Conservation (phyloP, 805 yeast genomes). For the Pichia heedii region DNA sequence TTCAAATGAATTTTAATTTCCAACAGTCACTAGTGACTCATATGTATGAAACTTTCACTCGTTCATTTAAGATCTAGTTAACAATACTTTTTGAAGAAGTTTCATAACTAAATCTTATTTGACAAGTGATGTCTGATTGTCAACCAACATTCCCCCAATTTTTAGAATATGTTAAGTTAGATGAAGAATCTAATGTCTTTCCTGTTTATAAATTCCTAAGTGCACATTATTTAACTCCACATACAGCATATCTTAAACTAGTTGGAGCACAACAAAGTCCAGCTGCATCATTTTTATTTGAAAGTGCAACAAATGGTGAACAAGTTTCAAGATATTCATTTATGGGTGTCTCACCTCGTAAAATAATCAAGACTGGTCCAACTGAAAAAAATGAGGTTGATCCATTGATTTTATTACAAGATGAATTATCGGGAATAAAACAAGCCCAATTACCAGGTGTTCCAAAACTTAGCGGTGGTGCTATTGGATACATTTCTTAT, state of each 20-base stretch:
- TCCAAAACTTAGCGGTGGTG: constrained; percentile 87
- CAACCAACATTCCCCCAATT: constrained; percentile 47
- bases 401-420: constrained; percentile 67
- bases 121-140: constrained; percentile 2
- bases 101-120: background rate
- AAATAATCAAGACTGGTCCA: constrained; percentile 77
- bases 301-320: constrained; percentile 84
- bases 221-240: constrained; percentile 79
- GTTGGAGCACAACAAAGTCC: constrained; percentile 51
- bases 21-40: too few species aligned
- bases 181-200: constrained; percentile 48
- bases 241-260: constrained; percentile 78
- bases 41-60: too few species aligned
- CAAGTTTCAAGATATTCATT: constrained; percentile 85
- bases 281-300: constrained; percentile 71
- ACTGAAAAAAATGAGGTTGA: constrained; percentile 57
- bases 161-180: constrained; percentile 30
- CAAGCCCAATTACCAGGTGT: constrained; percentile 78
- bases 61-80: too few species aligned
- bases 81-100: background rate
- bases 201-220: constrained; percentile 72
- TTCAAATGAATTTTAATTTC: too few species aligned
- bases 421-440: constrained; percentile 54
- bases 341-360: constrained; percentile 79
- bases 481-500: constrained; percentile 90